Conservation (phyloP, 176 grass and related monocot genomes). For the Alopecurus myosuroides region DNA sequence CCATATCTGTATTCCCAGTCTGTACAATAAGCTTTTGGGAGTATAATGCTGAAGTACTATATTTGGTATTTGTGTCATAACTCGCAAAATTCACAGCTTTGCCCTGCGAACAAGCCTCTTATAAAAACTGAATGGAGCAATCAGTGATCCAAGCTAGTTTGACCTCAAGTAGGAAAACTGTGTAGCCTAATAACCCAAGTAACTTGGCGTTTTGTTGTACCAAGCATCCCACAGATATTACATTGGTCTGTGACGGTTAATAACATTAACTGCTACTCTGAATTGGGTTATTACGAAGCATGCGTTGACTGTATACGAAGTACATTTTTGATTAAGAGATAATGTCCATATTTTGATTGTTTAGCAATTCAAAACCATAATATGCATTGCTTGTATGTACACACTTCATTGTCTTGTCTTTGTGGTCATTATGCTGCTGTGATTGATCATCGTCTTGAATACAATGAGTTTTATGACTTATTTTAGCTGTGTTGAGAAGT, state of each 20-base stretch:
- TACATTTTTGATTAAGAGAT: constrained; percentile 1
- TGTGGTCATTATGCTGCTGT: neutral
- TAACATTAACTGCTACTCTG: neutral
- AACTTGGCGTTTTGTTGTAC: neutral
- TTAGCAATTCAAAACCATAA: constrained; percentile 2
- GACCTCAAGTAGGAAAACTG: neutral
- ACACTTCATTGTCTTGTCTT: neutral
- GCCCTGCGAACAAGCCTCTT: neutral
- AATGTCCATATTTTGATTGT: neutral
- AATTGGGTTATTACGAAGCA: neutral
- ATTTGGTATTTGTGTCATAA: neutral
- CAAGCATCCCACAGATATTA: neutral
- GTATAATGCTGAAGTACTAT: neutral
- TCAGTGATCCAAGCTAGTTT: neutral
- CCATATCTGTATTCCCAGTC: neutral
- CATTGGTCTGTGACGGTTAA: neutral
- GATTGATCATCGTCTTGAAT: neutral
- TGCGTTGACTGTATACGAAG: neutral
- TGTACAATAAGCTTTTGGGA: neutral
- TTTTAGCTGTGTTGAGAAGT: constrained; percentile 22
- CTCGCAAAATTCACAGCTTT: neutral
- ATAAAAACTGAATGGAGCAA: neutral
- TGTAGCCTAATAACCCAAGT: neutral
- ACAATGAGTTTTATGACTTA: neutral
- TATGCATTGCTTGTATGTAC: neutral